Base-by-base conservation (phyloP, 1,139 yeast species). In the Sugiyamaella japonica region DNA sequence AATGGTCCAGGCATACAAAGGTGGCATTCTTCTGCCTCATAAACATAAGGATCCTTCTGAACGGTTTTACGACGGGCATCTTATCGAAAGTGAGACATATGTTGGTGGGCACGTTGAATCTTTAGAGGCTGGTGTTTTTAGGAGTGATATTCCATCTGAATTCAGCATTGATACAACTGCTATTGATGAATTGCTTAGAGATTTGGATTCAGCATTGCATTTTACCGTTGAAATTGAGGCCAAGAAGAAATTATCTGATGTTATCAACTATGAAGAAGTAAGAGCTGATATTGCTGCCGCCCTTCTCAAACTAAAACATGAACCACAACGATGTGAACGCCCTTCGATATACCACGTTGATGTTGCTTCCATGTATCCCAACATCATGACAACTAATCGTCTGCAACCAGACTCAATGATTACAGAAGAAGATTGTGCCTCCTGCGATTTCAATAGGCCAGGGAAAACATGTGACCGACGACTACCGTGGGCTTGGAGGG, bases 21-120 rank as follows among this genome's bases (percentile, higher is more conserved):
- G 82, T 16, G 76, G 79, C 41, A 91, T 95, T 56, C 66, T 95
- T 12, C 76, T 95, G 34, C 99, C 99, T 1, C 95, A 93, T 69
- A 95, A 95, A 71, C 95, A 95, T 66, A 79, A 84, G 7, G 99
- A 93, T 62, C 97, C 98, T 0, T 77, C 87, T 17, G 98, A 93
- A 69, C 75, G 97, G 62, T 93, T 93, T 68, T 93, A 89, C 69
- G 87, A 93, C 62, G 99, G 99, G 1, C 99, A 95, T 71, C 73
- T 95, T 53, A 71, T 95, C 38, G 98, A 91, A 66, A 86, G 96
- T 1, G 99, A 95, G 71, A 95, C 99, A 0, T 95, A 95, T 68
- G 99, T 95, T 17, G 99, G 99, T 59, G 99, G 99, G 1, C 99
- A 95, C 65, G 99, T 95, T 39, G 99, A 95, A 71, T 88, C 97